Conservation (phyloP, 306 rosid species). For the Casuarina equisetifolia region DNA sequence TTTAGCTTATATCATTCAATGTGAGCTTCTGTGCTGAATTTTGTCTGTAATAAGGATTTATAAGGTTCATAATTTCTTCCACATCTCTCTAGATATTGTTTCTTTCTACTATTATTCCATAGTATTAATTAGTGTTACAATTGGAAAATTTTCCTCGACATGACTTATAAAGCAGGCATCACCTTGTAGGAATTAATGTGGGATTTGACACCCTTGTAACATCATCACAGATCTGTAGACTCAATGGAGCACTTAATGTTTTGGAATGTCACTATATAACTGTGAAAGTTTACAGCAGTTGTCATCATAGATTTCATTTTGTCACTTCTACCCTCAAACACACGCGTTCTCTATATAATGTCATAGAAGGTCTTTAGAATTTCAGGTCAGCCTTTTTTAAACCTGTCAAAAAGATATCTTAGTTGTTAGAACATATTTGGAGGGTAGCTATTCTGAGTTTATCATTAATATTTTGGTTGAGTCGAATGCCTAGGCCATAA, state of each 20-base stretch:
- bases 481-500: not conserved
- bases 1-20: constrained; percentile 15
- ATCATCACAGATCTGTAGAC: too few species aligned
- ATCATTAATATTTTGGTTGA: not conserved
- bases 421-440: not conserved
- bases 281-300: not conserved
- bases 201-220: too few species aligned
- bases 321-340: too few species aligned
- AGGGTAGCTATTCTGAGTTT: constrained; percentile 1
- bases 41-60: not conserved
- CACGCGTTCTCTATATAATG: too few species aligned
- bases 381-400: not conserved
- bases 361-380: not conserved
- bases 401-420: not conserved
- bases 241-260: too few species aligned
- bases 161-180: too few species aligned
- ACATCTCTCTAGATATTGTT: not conserved
- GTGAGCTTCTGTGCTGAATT: not conserved
- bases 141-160: too few species aligned
- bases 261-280: not conserved
- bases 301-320: not conserved
- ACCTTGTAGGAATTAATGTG: too few species aligned
- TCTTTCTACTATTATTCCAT: too few species aligned
- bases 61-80: not conserved
- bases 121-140: too few species aligned